Evolutionary conservation across 495 filamentous ascomycete genomes (phyloP), one percentile per base, ranked within the genome.

Genomic region (Penicillium macrosclerotiorum): DNA sequence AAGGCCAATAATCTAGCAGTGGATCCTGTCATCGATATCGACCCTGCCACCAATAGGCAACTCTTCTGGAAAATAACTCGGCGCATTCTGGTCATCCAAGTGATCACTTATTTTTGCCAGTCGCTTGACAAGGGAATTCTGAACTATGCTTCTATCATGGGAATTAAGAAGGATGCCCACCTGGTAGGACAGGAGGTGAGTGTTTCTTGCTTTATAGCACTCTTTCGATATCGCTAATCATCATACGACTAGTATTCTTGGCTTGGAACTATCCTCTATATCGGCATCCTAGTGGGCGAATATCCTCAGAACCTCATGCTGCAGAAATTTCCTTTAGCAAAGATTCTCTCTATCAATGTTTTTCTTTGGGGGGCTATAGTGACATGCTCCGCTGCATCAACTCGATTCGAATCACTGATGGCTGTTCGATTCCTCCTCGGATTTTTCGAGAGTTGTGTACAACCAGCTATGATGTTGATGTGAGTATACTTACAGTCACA

Each of bases 111-210:
- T 39, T 46, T 59, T 51, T 35, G 43, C 38, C 45, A 75, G 27
- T 75, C 64, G 41, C 63, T 79, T 18, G 75, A 79, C 51, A 76
- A 78, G 45, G 70, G 65, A 12, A 68, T 70, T 0, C 49, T 76
- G 8, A 70, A 64, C 13, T 78, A 74, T 62, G 68, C 69, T 8
- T 56, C 54, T 26, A 57, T 70, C 39, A 72, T 74, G 73, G 68
- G 75, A 0, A 44, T 71, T 32, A 53, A 63, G 26, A 47, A 47
- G 5, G 57, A 71, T 42, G 49, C 65, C 18, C 33, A 64, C 16
- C 58, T 75, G 4, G 47, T 57, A 13, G 62, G 63, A 11, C 54
- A 62, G 29, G 31, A 75, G 31, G 68, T 60, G 17, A 29, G 39
- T 20, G 13, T 8, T 49, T 4, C 7, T 4, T 3, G 5, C 1